Evolutionary conservation across 1,284 basidiomycete genomes (phyloP), one percentile per base, ranked within the genome.

Genomic region (Papiliotrema flavescens): DNA sequence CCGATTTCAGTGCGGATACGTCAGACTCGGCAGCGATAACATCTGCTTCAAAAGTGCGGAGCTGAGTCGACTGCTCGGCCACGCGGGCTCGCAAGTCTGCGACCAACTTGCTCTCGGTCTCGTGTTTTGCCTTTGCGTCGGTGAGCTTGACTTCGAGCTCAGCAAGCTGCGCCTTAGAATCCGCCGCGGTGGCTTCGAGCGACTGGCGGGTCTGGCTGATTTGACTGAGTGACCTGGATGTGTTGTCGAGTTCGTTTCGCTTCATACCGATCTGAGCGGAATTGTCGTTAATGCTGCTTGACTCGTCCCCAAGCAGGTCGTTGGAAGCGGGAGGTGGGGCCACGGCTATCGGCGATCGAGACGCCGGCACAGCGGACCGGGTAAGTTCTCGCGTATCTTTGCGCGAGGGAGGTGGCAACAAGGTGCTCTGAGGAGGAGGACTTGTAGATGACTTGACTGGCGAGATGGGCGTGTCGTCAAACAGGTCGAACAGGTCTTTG

Each of bases 21-120:
- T 97, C 92, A 68, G 90, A 93, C 77, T 98, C 94, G 3, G 88
- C 87, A 45, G 82, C 82, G 63, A 99, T 98, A 34, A 97, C 79
- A 50, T 96, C 88, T 53, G 88, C 83, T 49, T 85, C 82, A 1
- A 86, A 77, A 69, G 84, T 85, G 66, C 85, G 82, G n/a, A 97
- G 86, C 39, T 89, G 86, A 2, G 81, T 79, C 2, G 80, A 80
- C 77, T 97, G 93, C n/a, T 81, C 80, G 0, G 80, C 76, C 49
- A 84, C 83, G 3, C 90, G 83, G 44, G 87, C 84, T 56, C 85
- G 85, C 17, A 98, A 81, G 9, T 85, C 83, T 19, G 82, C 77
- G 32, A 98, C 81, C 8, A 89, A 76, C 51, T 83, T 84, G 13
- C 83, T 85, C 78, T 98, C 96, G 0, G 85, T 86, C 70, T 95